A percentile compares a stretch with the other conserved stretches of the same genome.
Conservation (phyloP, 1,284 basidiomycete genomes). For the Calocybe gambosa region DNA sequence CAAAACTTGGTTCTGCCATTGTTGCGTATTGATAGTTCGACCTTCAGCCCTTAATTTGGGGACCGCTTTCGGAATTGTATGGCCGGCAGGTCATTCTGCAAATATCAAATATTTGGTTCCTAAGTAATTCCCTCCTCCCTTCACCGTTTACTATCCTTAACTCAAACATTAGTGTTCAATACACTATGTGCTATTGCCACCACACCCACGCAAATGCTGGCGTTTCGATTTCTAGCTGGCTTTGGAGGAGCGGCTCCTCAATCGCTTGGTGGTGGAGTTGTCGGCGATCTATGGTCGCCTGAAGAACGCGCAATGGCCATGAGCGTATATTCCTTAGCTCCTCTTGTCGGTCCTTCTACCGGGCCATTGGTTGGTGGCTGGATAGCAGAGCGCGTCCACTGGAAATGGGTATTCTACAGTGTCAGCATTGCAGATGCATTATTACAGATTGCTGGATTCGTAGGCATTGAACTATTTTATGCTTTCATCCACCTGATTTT, state of each 20-base stretch:
- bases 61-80: slow-evolving; percentile 25
- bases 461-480: slow-evolving; percentile 10
- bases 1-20: not conserved
- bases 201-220: slow-evolving; percentile 27
- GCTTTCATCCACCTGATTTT: slow-evolving; percentile 5
- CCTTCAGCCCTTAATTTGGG: slow-evolving; percentile 24
- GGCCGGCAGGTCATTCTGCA: slow-evolving; percentile 26
- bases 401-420: slow-evolving; percentile 28
- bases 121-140: slow-evolving; percentile 15
- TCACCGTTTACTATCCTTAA: not conserved
- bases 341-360: slow-evolving; percentile 24
- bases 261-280: slow-evolving; percentile 25
- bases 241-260: slow-evolving; percentile 29
- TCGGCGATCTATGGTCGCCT: slow-evolving; percentile 29
- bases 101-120: slow-evolving; percentile 27
- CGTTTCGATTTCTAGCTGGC: slow-evolving; percentile 28
- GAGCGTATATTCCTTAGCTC: slow-evolving; percentile 27
- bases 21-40: slow-evolving; percentile 1
- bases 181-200: slow-evolving; percentile 22
- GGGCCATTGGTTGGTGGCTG: slow-evolving; percentile 26
- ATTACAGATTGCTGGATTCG: slow-evolving; percentile 25
- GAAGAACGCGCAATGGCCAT: slow-evolving; percentile 28
- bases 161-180: slow-evolving; percentile 22
- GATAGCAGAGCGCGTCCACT: slow-evolving; percentile 23
- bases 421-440: slow-evolving; percentile 27